Conservation (phyloP, 2,329 filamentous ascomycete species). For the Stylonectria norvegica region DNA sequence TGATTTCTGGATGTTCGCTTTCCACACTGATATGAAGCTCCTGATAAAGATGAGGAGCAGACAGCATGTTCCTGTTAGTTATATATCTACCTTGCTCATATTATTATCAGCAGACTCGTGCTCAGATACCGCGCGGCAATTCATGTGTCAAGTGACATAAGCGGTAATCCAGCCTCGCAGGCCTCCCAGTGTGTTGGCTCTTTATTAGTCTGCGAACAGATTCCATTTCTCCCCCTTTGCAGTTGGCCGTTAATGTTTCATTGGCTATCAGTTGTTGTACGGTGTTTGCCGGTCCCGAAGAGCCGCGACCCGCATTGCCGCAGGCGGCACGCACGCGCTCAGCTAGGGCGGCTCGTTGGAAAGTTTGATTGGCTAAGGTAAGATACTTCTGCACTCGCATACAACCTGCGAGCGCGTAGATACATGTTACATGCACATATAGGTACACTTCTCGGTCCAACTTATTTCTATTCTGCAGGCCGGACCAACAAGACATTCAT, state of each 20-base stretch:
- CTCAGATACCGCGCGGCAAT: too few species aligned
- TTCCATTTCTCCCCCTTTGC: too few species aligned
- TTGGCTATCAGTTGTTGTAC: too few species aligned
- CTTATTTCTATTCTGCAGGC: background rate
- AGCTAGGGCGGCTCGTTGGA: background rate
- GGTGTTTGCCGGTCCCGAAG: background rate
- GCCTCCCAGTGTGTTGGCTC: too few species aligned
- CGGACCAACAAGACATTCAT: slow-evolving; percentile 2
- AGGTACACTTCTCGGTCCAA: background rate
- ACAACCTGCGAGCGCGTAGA: background rate
- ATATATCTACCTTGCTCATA: background rate
- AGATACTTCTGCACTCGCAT: background rate
- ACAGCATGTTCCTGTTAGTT: slow-evolving; percentile 1
- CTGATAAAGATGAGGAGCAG: too few species aligned
- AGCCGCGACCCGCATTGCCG: background rate
- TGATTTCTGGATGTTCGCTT: slow-evolving; percentile 1
- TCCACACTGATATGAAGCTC: background rate
- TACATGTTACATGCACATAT: too few species aligned
- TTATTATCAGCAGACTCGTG: too few species aligned
- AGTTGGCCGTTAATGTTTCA: too few species aligned
- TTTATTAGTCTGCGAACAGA: too few species aligned
- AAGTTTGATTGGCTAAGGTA: slow-evolving; percentile 1
- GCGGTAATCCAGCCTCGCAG: too few species aligned
- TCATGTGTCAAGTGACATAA: too few species aligned
- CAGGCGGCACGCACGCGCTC: background rate